phyloP scores from a whole-genome alignment of 257 asterid genomes.

The Anisodus tanguticus region DNA sequence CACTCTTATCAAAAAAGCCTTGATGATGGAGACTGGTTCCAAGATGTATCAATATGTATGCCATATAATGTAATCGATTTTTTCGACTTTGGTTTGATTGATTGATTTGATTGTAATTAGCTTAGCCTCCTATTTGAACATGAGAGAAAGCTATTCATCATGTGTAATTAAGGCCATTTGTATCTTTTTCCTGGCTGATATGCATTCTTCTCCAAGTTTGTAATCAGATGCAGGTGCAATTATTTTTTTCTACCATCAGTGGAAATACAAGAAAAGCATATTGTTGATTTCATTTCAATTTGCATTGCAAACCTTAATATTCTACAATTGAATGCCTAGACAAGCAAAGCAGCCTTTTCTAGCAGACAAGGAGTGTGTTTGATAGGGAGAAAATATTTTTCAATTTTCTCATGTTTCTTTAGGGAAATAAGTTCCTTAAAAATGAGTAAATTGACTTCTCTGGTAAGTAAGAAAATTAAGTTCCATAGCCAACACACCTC shows the following conservation, averaged over 20 bases:
- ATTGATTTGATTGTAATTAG: conserved; percentile 26
- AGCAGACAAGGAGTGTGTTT: background rate
- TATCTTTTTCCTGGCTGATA: background rate
- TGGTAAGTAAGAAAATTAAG: background rate
- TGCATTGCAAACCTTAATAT: background rate
- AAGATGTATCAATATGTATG: background rate
- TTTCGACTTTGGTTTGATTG: background rate
- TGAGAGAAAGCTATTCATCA: background rate
- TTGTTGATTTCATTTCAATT: conserved; percentile 5
- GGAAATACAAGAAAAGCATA: background rate
- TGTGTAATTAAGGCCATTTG: background rate
- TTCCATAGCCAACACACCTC: background rate
- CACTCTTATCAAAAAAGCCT: conserved; percentile 60
- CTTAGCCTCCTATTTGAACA: background rate
- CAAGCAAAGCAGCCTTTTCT: background rate
- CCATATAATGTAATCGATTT: background rate
- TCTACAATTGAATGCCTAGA: background rate
- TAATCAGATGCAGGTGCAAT: conserved; percentile 10
- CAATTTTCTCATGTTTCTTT: background rate
- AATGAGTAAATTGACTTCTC: no score
- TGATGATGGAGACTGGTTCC: conserved; percentile 35
- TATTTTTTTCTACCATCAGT: background rate
- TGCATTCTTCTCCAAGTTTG: conserved; percentile 12
- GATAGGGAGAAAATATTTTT: background rate
- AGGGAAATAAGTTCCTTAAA: no score